phyloP scores from a whole-genome alignment of 2,329 filamentous ascomycete species.

The Diaporthe citrichinensis region DNA sequence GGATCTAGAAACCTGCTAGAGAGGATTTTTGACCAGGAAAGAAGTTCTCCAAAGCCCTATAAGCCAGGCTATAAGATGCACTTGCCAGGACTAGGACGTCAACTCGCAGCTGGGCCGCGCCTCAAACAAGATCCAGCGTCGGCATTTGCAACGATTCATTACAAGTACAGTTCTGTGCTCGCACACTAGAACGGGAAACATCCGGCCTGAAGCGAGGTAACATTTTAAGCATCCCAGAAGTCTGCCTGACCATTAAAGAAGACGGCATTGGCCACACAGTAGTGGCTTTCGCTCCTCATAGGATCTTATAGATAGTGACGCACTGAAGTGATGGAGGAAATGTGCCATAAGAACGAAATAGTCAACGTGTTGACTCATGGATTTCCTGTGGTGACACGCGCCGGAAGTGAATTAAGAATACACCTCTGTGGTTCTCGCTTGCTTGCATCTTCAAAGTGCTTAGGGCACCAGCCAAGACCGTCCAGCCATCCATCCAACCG shows the following conservation, averaged over 20 bases:
- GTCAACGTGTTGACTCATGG: background rate
- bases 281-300: background rate
- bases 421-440: background rate
- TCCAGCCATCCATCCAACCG: background rate
- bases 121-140: background rate
- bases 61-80: conserved; percentile 1
- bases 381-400: background rate
- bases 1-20: conserved; percentile 8
- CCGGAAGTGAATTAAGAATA: background rate
- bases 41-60: background rate
- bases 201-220: background rate
- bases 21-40: background rate
- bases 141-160: background rate
- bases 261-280: background rate
- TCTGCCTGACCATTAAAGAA: background rate
- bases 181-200: background rate
- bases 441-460: background rate
- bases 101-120: background rate
- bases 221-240: too few relatives aligned
- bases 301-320: background rate
- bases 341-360: too few relatives aligned
- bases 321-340: background rate
- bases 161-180: background rate
- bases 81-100: background rate
- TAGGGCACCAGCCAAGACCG: background rate